phyloP scores from a whole-genome alignment of 768 basidiomycete genomes.

The Ramaria sp. region DNA sequence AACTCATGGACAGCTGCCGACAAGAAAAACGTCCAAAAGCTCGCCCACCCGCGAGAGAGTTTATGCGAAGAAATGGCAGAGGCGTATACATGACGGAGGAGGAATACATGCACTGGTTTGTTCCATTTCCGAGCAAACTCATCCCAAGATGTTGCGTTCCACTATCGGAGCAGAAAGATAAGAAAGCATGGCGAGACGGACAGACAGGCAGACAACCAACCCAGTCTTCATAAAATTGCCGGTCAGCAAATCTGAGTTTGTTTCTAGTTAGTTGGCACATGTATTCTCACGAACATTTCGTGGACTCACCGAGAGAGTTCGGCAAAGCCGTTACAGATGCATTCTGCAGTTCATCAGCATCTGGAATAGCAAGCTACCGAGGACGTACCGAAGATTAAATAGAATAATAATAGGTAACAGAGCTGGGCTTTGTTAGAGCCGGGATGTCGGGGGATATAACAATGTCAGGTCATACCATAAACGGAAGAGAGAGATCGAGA shows the following conservation, averaged over 20 bases:
- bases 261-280: neutral
- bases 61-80: conserved; percentile 72
- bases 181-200: too few relatives aligned
- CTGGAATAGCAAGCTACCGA: conserved; percentile 2
- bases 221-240: conserved; percentile 98
- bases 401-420: conserved; percentile 78
- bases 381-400: conserved; percentile 67
- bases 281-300: neutral
- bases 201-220: conserved; percentile 26
- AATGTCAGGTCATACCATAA: conserved; percentile 41
- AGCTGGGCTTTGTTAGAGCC: conserved; percentile 22
- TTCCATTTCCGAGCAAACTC: conserved; percentile 99
- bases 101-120: conserved; percentile 88
- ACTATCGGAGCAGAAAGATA: conserved; percentile 29
- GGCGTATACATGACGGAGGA: conserved; percentile 91
- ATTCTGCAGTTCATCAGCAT: conserved; percentile 41
- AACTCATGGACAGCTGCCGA: conserved; percentile 88
- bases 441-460: neutral
- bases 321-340: conserved; percentile 93
- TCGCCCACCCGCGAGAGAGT: conserved; percentile 69
- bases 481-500: conserved; percentile 82
- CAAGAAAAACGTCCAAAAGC: conserved; percentile 86
- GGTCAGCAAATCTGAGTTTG: conserved; percentile 74
- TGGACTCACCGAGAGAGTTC: conserved; percentile 72
- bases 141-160: conserved; percentile 97